Base-by-base conservation (phyloP, 352 stramenopile species). In the Phytopythium chamaehyphon region DNA sequence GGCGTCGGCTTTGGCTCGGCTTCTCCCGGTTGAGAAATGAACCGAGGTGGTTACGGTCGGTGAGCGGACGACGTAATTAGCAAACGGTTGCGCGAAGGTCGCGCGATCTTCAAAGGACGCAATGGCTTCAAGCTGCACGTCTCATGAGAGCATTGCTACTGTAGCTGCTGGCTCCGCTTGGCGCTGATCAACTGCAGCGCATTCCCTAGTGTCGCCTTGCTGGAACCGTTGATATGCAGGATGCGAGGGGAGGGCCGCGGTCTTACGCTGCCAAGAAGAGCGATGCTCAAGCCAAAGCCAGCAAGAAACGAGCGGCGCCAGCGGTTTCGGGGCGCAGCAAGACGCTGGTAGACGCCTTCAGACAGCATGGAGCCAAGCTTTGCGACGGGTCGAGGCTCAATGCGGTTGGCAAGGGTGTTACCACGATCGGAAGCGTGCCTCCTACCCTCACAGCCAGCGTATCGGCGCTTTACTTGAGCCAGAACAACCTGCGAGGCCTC, bases 361-460 rank as follows among this genome's bases (percentile, higher is more conserved):
- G 83, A 58, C 73, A 88, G 61, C 68, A 89, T 31, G 78, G 76
- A 3, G 76, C 75, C 61, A 71, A 72, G 49, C 51, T 91, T 38
- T 86, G 76, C 36, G 81, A 94, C 47, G 81, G 83, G 3, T 58
- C 78, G 46, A 84, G 88, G 52, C 67, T 94, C 15, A 92, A 94
- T 23, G 72, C 73, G 0, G 79, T 92, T 0, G 66, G 66, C 3
- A 90, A 89, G 48, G 61, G 65, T 1, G 61, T 92, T 15, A 59
- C 71, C 28, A 28, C 47, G 31, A 70, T 92, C 24, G 81, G 81
- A 1, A 59, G 50, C 15, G 58, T 88, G 23, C 79, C 76, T 2
- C 61, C 74, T 9, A 69, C 62, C 0, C 54, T 89, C 4, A 66
- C 64, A 8, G 55, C 61, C 14, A 64, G 69, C 23, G 68, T 89